Evolutionary conservation across 2,329 filamentous ascomycete genomes (phyloP).

Genomic region (Fusarium illudens): DNA sequence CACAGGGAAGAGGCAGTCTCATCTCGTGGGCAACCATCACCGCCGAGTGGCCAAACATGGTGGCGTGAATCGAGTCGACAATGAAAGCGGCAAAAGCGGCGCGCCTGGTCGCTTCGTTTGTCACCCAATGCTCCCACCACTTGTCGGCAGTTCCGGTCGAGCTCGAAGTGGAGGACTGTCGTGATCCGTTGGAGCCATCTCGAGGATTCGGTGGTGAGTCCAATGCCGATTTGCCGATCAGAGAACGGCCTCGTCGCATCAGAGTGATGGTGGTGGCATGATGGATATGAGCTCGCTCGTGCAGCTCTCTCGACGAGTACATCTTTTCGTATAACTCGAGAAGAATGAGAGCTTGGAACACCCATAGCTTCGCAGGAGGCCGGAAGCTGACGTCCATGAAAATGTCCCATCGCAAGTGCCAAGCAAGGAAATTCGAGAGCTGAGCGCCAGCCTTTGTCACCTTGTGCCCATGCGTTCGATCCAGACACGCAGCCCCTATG

Average conservation of each 20-base stretch:
- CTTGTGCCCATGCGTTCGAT: constrained; percentile 79
- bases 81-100: constrained; percentile 95
- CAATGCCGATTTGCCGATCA: constrained; percentile 84
- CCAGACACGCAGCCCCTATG: constrained; percentile 88
- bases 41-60: constrained; percentile 96
- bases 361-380: constrained; percentile 93
- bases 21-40: constrained; percentile 98
- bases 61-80: constrained; percentile 94
- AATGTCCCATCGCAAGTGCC: constrained; percentile 94
- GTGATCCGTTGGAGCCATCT: constrained; percentile 64
- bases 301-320: constrained; percentile 90
- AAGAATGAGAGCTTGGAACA: constrained; percentile 89
- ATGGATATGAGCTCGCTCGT: constrained; percentile 95
- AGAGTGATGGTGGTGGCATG: constrained; percentile 94
- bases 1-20: constrained; percentile 87
- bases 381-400: constrained; percentile 92
- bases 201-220: constrained; percentile 83
- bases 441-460: constrained; percentile 80
- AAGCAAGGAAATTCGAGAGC: constrained; percentile 88
- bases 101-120: constrained; percentile 86
- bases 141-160: constrained; percentile 78
- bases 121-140: constrained; percentile 97
- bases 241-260: constrained; percentile 90
- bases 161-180: constrained; percentile 69
- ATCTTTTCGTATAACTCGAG: constrained; percentile 97